A percentile compares a stretch with the other conserved stretches of the same genome.
phyloP scores from a whole-genome alignment of 2,329 filamentous ascomycete species.

The Endothia cerciana region DNA sequence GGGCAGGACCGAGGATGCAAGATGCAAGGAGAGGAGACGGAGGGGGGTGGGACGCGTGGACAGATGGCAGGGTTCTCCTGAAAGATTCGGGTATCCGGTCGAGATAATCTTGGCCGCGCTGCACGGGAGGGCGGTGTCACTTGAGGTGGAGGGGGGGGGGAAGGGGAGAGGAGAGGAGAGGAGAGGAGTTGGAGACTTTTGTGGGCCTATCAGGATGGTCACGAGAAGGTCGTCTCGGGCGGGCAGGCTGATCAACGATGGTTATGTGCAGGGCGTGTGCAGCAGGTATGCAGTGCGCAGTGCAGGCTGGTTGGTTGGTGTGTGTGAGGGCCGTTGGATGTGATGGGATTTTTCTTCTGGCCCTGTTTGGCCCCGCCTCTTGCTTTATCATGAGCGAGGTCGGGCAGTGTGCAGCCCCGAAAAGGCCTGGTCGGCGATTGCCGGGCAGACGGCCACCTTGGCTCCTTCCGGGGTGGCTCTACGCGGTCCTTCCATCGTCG shows the following conservation, averaged over 20 bases:
- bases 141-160: too few species aligned
- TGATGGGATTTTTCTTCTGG: neutral
- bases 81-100: neutral
- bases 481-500: neutral
- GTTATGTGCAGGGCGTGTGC: slow-evolving; percentile 3
- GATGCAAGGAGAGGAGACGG: neutral
- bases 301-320: neutral
- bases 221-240: too few species aligned
- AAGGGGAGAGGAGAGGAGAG: too few species aligned
- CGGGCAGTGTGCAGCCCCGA: slow-evolving; percentile 19
- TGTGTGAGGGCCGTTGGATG: neutral
- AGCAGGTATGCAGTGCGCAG: neutral
- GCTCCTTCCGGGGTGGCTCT: neutral
- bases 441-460: slow-evolving; percentile 9
- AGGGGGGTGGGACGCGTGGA: slow-evolving; percentile 18
- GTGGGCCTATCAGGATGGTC: neutral
- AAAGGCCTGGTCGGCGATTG: slow-evolving; percentile 29
- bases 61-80: slow-evolving; percentile 22
- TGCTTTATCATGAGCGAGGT: slow-evolving; percentile 26
- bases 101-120: neutral
- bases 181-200: too few species aligned
- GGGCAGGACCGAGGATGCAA: slow-evolving; percentile 9
- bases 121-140: slow-evolving; percentile 10
- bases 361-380: slow-evolving; percentile 8
- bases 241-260: too few species aligned